These are phyloP conservation scores for Apiospora pterosperma DNA, from an alignment of 2,329 filamentous ascomycete species.

Conservation along the genomic window DNA sequence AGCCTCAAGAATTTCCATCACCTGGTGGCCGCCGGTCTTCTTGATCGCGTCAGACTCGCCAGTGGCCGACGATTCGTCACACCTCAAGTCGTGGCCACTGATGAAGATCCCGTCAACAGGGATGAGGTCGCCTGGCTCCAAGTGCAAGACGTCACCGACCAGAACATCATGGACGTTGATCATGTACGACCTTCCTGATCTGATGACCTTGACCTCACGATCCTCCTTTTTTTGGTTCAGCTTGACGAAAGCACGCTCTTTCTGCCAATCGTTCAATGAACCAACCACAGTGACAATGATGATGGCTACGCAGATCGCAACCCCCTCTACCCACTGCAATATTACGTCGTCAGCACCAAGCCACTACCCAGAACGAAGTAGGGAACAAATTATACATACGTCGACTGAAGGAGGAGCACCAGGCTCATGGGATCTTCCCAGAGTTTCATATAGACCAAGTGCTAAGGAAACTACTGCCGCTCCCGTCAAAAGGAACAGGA, in stretches of 20 bases:
- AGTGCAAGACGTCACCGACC: constrained; percentile 62
- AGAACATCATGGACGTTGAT: constrained; percentile 62
- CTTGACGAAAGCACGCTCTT: constrained; percentile 57
- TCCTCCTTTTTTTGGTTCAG: constrained; percentile 59
- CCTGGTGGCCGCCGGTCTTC: constrained; percentile 57
- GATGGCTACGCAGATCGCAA: constrained; percentile 60
- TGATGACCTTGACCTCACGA: constrained; percentile 58
- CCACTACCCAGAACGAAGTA: too few relatives aligned
- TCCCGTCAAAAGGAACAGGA: constrained; percentile 66
- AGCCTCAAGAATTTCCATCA: constrained; percentile 51
- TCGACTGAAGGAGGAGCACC: constrained; percentile 22
- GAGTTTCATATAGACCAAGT: constrained; percentile 66
- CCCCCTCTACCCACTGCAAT: constrained; percentile 61
- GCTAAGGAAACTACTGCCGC: constrained; percentile 67
- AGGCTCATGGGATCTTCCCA: constrained; percentile 39
- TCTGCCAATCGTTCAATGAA: constrained; percentile 60
- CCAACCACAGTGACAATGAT: constrained; percentile 59
- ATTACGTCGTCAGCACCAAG: constrained; percentile 27
- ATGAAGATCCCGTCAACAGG: constrained; percentile 66
- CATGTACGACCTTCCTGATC: constrained; percentile 59
- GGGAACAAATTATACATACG: not conserved
- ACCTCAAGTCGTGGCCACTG: constrained; percentile 60
- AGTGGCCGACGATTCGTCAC: constrained; percentile 67
- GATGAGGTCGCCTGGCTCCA: constrained; percentile 66
- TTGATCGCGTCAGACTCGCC: constrained; percentile 68